phyloP scores from a whole-genome alignment of 495 filamentous ascomycete genomes.

The Alectoria sarmentosa region DNA sequence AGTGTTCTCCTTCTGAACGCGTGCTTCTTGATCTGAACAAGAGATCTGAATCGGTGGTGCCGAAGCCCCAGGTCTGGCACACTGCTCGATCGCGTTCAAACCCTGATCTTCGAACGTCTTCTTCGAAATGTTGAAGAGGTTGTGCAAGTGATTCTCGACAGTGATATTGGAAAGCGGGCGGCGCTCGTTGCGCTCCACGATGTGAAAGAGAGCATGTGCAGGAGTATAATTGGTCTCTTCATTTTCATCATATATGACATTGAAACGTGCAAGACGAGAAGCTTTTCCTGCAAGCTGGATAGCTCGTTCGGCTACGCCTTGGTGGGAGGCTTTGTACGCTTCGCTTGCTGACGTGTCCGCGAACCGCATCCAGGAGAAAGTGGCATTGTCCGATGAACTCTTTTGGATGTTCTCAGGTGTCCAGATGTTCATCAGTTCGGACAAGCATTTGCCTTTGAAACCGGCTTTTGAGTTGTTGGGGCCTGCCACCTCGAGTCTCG shows the following conservation, averaged over 20 bases:
- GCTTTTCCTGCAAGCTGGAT: slow-evolving; percentile 42
- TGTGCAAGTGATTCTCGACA: slow-evolving; percentile 61
- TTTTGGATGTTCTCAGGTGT: slow-evolving; percentile 67
- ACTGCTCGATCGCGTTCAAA: slow-evolving; percentile 70
- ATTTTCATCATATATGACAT: slow-evolving; percentile 53
- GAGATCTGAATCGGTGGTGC: slow-evolving; percentile 83
- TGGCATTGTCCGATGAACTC: slow-evolving; percentile 45
- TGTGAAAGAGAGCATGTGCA: slow-evolving; percentile 70
- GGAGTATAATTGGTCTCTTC: slow-evolving; percentile 52
- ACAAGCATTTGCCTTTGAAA: slow-evolving; percentile 64
- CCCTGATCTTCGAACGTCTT: slow-evolving; percentile 59
- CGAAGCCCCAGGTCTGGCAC: slow-evolving; percentile 62
- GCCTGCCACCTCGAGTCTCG: slow-evolving; percentile 69
- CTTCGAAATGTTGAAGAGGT: slow-evolving; percentile 73
- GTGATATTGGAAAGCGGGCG: slow-evolving; percentile 64
- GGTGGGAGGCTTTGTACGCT: slow-evolving; percentile 55
- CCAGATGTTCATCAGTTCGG: slow-evolving; percentile 84
- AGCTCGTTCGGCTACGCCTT: slow-evolving; percentile 59
- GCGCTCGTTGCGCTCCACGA: slow-evolving; percentile 61
- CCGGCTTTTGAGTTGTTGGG: slow-evolving; percentile 67
- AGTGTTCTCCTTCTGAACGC: slow-evolving; percentile 61
- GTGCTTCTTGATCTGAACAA: slow-evolving; percentile 59
- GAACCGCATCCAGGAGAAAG: slow-evolving; percentile 90
- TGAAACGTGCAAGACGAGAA: slow-evolving; percentile 45
- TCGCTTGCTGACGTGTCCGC: slow-evolving; percentile 70